A percentile compares a stretch with the other conserved stretches of the same genome.
These are phyloP conservation scores for Tremellales sp. DNA, from an alignment of 1,284 basidiomycete genomes.

Conservation along the genomic window DNA sequence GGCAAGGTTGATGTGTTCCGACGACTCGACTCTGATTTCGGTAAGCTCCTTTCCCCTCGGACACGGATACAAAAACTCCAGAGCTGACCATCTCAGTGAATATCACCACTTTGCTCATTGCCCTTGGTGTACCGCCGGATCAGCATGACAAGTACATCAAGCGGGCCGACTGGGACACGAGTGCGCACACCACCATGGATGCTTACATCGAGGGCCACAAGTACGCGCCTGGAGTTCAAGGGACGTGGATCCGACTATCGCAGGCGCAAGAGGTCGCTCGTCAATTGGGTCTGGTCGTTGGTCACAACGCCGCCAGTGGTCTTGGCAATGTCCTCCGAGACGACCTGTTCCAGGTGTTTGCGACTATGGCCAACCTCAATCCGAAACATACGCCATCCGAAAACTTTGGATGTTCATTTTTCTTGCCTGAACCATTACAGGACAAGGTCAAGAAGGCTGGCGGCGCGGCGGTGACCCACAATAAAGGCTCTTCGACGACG, in stretches of 20 bases:
- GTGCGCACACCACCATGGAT: not conserved
- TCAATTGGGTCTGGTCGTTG: conserved; percentile 7
- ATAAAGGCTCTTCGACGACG: too few relatives aligned
- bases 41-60: conserved; percentile 15
- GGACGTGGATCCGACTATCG: conserved; percentile 35
- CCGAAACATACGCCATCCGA: conserved; percentile 31
- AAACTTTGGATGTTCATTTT: conserved; percentile 28
- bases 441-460: too few relatives aligned
- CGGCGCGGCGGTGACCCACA: too few relatives aligned
- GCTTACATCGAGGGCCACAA: conserved; percentile 8
- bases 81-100: conserved; percentile 26
- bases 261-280: conserved; percentile 33
- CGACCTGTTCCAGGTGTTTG: conserved; percentile 38
- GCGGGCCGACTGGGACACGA: not conserved
- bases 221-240: conserved; percentile 34
- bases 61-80: not conserved
- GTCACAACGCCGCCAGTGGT: conserved; percentile 12
- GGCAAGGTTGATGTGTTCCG: conserved; percentile 30
- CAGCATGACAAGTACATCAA: conserved; percentile 25
- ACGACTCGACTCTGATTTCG: conserved; percentile 42
- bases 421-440: too few relatives aligned
- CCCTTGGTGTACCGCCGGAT: conserved; percentile 26
- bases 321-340: conserved; percentile 32
- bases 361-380: conserved; percentile 32
- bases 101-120: conserved; percentile 34